Evolutionary conservation across 2,329 filamentous ascomycete genomes (phyloP).

Genomic region (Conoideocrella luteorostrata): DNA sequence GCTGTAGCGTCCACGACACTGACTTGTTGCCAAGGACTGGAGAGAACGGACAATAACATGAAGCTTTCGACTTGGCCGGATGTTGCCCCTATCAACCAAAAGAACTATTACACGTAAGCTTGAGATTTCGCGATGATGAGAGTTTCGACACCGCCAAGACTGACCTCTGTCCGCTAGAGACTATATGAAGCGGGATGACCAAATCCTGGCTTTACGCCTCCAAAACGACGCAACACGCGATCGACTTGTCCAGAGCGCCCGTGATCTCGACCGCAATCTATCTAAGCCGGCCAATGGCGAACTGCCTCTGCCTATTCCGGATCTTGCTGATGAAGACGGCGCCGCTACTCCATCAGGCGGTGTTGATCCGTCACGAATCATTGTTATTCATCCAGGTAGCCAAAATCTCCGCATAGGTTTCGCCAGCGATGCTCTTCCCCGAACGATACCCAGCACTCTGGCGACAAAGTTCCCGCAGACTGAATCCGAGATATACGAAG

Average conservation of each 20-base stretch:
- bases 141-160: too few species aligned
- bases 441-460: constrained; percentile 88
- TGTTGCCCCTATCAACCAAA: constrained; percentile 92
- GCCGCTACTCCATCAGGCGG: constrained; percentile 51
- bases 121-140: too few species aligned
- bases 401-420: constrained; percentile 92
- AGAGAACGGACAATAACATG: constrained; percentile 97
- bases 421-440: constrained; percentile 91
- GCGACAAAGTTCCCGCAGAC: constrained; percentile 71
- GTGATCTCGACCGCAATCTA: constrained; percentile 79
- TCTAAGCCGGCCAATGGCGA: constrained; percentile 68
- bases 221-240: constrained; percentile 84
- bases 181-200: constrained; percentile 97
- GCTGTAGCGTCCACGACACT: neutral
- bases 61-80: constrained; percentile 91
- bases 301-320: constrained; percentile 52
- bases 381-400: constrained; percentile 91
- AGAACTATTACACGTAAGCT: constrained; percentile 95
- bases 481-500: constrained; percentile 77
- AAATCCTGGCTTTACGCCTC: constrained; percentile 81
- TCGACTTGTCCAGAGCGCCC: constrained; percentile 74
- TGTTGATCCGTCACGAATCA: constrained; percentile 77
- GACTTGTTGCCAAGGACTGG: constrained; percentile 58
- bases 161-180: constrained; percentile 50
- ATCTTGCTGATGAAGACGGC: constrained; percentile 52